Evolutionary conservation across 2,329 filamentous ascomycete species (phyloP), one percentile per base, ranked within the genome.

Genomic region (Penicillium janthinellum): DNA sequence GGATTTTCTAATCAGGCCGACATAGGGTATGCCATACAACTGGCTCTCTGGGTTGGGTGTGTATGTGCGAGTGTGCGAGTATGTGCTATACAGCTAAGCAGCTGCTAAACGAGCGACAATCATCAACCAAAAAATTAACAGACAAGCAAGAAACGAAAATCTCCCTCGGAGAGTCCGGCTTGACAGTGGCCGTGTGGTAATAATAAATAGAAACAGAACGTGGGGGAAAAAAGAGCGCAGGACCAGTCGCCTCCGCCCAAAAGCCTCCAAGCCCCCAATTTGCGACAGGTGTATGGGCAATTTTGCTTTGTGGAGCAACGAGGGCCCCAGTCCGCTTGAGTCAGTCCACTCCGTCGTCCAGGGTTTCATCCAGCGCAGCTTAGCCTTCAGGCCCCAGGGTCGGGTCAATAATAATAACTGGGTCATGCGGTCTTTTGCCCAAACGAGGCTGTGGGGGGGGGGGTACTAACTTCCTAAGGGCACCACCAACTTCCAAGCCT

Each of bases 391-490:
- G 44, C 38, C 7, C 7, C 31, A 31, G 31, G 44, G 5, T 28
- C 17, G 8, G 44, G 17, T 34, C 31, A 12, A 14, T 17, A 34
- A 15, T 22, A 12, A 25, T 25, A 35, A 34, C 42, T 22, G 31
- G 54, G 53, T 60, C 58, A 60, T 60, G 58, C 53, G 58, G 54
- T 52, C 37, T 57, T 42, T 60, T 60, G 35, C 58, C 58, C 42
- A 56, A 60, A 53, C 14, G 41, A 47, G 53, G 42, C 52, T 55
- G 52, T 55, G 52, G 52, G 52, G 52, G 25, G 52, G 52, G 52
- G 52, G 25, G 11, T 20, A 11, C 15, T 22, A 22, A 12, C 20
- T 22, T 22, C 20, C 12, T 45, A 12, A 12, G 42, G 25, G 25
- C 25, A 28, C 25, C 25, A 31, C 8, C 25, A 20, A 17, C 17